A percentile compares a stretch with the other conserved stretches of the same genome.
These are phyloP conservation scores for Salvia splendens DNA, from an alignment of 257 asterid species.

Conservation along the genomic window DNA sequence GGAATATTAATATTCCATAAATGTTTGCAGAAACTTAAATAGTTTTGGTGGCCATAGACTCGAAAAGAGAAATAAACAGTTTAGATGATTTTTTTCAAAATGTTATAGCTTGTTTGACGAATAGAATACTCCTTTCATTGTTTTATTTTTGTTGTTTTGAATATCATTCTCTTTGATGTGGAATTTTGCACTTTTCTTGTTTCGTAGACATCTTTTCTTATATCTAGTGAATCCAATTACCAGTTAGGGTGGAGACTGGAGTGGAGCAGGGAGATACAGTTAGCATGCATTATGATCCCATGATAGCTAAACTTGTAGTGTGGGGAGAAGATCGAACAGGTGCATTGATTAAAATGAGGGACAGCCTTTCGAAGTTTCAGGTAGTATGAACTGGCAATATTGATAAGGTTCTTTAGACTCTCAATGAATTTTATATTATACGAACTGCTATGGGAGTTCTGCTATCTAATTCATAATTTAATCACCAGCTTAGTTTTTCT, in stretches of 20 bases:
- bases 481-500: background rate
- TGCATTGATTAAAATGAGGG: conserved; percentile 86
- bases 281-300: conserved; percentile 99
- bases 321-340: conserved; percentile 89
- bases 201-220: conserved; percentile 31
- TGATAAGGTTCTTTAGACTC: background rate
- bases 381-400: conserved; percentile 39
- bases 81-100: background rate
- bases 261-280: conserved; percentile 95
- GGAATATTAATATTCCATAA: background rate
- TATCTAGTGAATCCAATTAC: conserved; percentile 36
- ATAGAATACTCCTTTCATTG: background rate
- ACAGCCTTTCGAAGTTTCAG: conserved; percentile 86
- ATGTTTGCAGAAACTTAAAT: background rate
- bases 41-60: background rate
- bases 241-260: conserved; percentile 99
- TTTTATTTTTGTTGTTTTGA: conserved; percentile 10
- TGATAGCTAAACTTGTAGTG: conserved; percentile 98
- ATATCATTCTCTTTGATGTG: conserved; percentile 7
- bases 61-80: background rate
- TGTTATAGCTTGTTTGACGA: background rate
- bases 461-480: background rate
- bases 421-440: background rate
- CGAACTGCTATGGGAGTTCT: conserved; percentile 1
- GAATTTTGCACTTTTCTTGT: conserved; percentile 21